Evolutionary conservation across 768 basidiomycete genomes (phyloP).

Genomic region (Pleurotus tuoliensis): DNA sequence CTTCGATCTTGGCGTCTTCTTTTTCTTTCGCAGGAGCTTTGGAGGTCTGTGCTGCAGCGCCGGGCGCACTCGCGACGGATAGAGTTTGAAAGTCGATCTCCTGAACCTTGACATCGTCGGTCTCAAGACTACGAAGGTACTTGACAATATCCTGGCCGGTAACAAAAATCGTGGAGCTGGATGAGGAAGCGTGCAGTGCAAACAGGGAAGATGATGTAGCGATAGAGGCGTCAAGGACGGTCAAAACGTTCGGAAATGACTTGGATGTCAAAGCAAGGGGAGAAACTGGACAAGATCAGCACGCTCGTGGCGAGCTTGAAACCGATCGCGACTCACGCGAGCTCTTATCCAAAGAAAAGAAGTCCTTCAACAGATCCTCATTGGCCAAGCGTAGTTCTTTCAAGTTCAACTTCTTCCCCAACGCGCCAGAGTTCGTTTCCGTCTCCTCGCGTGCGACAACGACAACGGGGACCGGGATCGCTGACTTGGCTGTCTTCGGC

Average conservation of each 20-base stretch:
- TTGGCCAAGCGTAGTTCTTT: slow-evolving; percentile 87
- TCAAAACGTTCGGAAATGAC: slow-evolving; percentile 66
- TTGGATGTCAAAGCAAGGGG: slow-evolving; percentile 65
- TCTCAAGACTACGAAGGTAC: slow-evolving; percentile 72
- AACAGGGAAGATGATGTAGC: slow-evolving; percentile 61
- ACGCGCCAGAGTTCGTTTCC: slow-evolving; percentile 72
- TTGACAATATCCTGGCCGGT: slow-evolving; percentile 70
- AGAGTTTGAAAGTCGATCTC: slow-evolving; percentile 71
- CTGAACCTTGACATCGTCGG: slow-evolving; percentile 57
- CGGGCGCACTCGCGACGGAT: slow-evolving; percentile 29
- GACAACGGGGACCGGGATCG: slow-evolving; percentile 79
- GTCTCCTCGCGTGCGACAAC: slow-evolving; percentile 83
- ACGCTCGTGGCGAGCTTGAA: slow-evolving; percentile 7
- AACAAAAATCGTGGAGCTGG: slow-evolving; percentile 71
- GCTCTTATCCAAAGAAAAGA: slow-evolving; percentile 82
- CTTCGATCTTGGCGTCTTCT: slow-evolving; percentile 80
- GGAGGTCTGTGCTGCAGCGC: slow-evolving; percentile 33
- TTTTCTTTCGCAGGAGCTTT: slow-evolving; percentile 51
- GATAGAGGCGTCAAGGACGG: slow-evolving; percentile 78
- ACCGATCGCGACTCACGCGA: slow-evolving; percentile 55
- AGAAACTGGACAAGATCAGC: slow-evolving; percentile 55
- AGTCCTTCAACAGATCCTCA: slow-evolving; percentile 81
- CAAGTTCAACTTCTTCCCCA: slow-evolving; percentile 76
- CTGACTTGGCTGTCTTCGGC: slow-evolving; percentile 91
- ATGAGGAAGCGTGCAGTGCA: slow-evolving; percentile 74